Conservation (phyloP, 78 protist genomes). For the slime mould (Dictyostelium discoideum) region dicty_2.7 NC_007089.4:4253001-4253500, state of each 20-base stretch:
- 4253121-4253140: constrained; percentile 34
- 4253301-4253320: not conserved
- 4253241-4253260: constrained; percentile 55
- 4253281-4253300: constrained; percentile 9
- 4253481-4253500: not conserved
- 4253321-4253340: constrained; percentile 18
- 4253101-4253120: not conserved
- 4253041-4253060: constrained; percentile 5
- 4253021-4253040: not conserved
- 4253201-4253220: constrained; percentile 1
- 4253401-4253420: not conserved
- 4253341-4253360: not conserved
- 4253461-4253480: constrained; percentile 8
- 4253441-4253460: constrained; percentile 22
- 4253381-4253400: not conserved
- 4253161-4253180: constrained; percentile 42
- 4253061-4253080: not conserved
- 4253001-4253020: not conserved
- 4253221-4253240: constrained; percentile 5
- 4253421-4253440: not conserved
- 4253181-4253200: constrained; percentile 12
- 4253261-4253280: constrained; percentile 26
- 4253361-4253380: not conserved
- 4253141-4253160: constrained; percentile 3
- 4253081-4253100: constrained; percentile 21